A percentile compares a stretch with the other conserved stretches of the same genome.
Conservation (phyloP, 768 basidiomycete species). For the Mycena indigotica region DNA sequence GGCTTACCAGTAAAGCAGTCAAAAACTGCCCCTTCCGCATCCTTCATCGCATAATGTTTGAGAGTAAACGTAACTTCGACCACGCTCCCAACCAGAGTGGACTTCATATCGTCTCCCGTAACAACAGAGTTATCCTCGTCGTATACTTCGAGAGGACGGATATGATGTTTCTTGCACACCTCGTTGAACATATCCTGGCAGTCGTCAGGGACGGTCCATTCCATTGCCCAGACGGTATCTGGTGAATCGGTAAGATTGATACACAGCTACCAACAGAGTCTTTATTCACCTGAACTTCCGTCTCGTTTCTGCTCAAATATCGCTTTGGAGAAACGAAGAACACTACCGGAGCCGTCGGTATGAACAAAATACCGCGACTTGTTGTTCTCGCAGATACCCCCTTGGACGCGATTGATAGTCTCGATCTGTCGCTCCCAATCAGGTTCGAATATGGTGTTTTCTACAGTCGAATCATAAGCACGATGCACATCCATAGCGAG, state of each 20-base stretch:
- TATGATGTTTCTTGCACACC: background rate
- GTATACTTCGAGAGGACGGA: background rate
- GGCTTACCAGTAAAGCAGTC: background rate
- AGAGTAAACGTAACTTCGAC: background rate
- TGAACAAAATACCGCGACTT: background rate
- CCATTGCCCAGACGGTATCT: background rate
- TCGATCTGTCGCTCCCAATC: background rate
- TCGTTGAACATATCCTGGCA: background rate
- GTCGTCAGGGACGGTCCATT: background rate
- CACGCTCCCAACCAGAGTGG: background rate
- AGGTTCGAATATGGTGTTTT: background rate
- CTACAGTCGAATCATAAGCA: background rate
- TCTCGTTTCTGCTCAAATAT: background rate
- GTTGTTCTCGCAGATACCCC: background rate
- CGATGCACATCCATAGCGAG: background rate
- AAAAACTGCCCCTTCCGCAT: background rate
- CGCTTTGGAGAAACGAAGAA: background rate
- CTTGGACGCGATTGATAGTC: background rate
- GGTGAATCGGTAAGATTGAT: background rate
- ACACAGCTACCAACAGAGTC: background rate
- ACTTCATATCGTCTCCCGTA: background rate
- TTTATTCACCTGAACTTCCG: background rate
- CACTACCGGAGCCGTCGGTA: background rate
- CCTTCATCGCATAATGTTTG: background rate
- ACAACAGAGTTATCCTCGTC: background rate